Percentiles rank a stretch among this genome's conserved stretches.
Conservation (phyloP, 176 grass and related monocot species). For the Oryza glaberrima region DNA sequence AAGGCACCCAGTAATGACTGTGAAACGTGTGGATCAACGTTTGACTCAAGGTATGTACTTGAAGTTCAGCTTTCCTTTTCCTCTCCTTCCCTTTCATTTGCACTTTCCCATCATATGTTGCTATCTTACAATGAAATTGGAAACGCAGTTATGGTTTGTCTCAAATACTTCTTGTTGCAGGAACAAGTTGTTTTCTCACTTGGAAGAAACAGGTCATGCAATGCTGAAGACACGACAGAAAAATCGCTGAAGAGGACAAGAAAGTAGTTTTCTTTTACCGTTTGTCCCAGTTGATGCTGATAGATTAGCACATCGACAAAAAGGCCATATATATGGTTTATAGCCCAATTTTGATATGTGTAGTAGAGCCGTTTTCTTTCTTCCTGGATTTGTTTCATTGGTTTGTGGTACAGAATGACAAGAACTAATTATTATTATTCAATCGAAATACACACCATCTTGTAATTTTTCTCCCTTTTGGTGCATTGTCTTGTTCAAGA, state of each 20-base stretch:
- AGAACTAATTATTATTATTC: background rate
- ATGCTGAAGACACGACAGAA: slow-evolving; percentile 58
- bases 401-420: slow-evolving; percentile 4
- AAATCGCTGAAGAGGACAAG: slow-evolving; percentile 31
- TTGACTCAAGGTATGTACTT: slow-evolving; percentile 76
- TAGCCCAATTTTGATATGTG: slow-evolving; percentile 39
- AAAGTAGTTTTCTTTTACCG: background rate
- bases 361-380: background rate
- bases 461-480: no score
- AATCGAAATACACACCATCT: background rate
- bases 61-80: background rate
- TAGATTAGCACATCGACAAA: slow-evolving; percentile 16
- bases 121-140: background rate
- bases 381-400: background rate
- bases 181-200: slow-evolving; percentile 89
- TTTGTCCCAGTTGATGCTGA: slow-evolving; percentile 17
- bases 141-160: background rate
- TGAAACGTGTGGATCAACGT: slow-evolving; percentile 75
- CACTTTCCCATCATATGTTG: background rate
- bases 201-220: slow-evolving; percentile 81
- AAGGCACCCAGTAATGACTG: slow-evolving; percentile 72
- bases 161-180: slow-evolving; percentile 48
- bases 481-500: no score
- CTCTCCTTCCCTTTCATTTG: background rate
- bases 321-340: background rate